phyloP scores from a whole-genome alignment of 805 yeast genomes.

The Wickerhamiella cacticola region DNA sequence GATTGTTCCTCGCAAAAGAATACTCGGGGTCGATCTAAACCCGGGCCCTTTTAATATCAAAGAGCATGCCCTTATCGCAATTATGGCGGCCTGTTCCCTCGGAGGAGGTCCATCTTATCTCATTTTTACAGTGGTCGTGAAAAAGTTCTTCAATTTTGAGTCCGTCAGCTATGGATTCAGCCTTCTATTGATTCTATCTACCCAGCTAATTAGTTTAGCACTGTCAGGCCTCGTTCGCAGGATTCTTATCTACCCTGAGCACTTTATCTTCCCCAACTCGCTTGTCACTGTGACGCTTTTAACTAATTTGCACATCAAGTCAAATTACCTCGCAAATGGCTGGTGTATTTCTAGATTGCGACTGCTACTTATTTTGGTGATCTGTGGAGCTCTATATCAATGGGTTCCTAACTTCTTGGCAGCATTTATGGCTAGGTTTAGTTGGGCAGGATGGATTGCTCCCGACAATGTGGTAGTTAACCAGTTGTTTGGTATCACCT shows the following conservation, averaged over 20 bases:
- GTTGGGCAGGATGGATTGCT: constrained; percentile 53
- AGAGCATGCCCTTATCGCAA: constrained; percentile 48
- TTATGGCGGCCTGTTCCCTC: constrained; percentile 37
- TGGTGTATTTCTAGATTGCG: constrained; percentile 47
- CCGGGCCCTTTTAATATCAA: constrained; percentile 54
- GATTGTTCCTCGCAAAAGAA: constrained; percentile 27
- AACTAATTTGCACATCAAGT: constrained; percentile 39
- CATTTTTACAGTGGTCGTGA: constrained; percentile 44
- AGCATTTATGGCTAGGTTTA: constrained; percentile 45
- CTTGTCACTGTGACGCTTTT: constrained; percentile 49
- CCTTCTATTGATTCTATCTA: constrained; percentile 40
- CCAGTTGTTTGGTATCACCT: constrained; percentile 48
- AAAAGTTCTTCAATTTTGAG: constrained; percentile 37
- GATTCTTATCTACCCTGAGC: constrained; percentile 48
- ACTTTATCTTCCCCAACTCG: constrained; percentile 61
- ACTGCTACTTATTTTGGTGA: constrained; percentile 37
- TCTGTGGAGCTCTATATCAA: constrained; percentile 37
- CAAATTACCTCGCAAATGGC: constrained; percentile 43
- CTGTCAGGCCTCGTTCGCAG: constrained; percentile 52
- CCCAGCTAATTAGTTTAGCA: constrained; percentile 57
- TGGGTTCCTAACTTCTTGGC: constrained; percentile 53
- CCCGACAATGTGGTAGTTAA: constrained; percentile 48
- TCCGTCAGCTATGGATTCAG: constrained; percentile 41
- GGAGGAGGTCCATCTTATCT: constrained; percentile 40
- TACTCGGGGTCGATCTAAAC: constrained; percentile 34